Percentiles rank a stretch among this genome's conserved stretches.
These are phyloP conservation scores for Fusarium liriodendri DNA, from an alignment of 2,329 filamentous ascomycete species.

Conservation along the genomic window DNA sequence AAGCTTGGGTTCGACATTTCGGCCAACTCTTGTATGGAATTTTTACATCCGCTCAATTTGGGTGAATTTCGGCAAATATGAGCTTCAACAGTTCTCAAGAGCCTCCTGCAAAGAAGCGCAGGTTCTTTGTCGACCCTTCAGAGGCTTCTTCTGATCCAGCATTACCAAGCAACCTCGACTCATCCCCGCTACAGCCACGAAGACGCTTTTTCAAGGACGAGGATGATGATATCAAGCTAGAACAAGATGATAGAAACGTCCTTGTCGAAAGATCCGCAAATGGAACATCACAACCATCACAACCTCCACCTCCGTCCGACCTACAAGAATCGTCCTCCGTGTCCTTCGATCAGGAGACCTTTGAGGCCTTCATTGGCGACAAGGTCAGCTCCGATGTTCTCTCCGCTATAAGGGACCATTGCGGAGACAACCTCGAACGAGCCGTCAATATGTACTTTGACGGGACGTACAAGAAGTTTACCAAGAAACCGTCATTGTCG, in stretches of 20 bases:
- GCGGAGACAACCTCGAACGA: conserved; percentile 68
- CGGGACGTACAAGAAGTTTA: conserved; percentile 70
- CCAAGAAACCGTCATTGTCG: conserved; percentile 44
- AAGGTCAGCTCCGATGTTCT: conserved; percentile 63
- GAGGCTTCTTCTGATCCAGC: conserved; percentile 45
- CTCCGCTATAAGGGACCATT: conserved; percentile 62
- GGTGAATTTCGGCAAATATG: conserved; percentile 48
- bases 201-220: conserved; percentile 44
- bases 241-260: conserved; percentile 25
- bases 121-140: conserved; percentile 51
- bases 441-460: conserved; percentile 79
- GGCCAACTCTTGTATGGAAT: neutral
- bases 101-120: conserved; percentile 59
- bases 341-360: conserved; percentile 66
- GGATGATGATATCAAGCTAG: conserved; percentile 35
- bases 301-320: conserved; percentile 12
- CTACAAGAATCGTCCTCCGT: conserved; percentile 44
- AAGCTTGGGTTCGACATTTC: neutral
- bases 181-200: conserved; percentile 38
- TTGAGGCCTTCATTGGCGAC: conserved; percentile 70
- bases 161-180: conserved; percentile 36
- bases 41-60: neutral
- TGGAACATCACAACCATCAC: conserved; percentile 12
- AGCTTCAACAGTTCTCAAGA: conserved; percentile 52
- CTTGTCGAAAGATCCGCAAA: conserved; percentile 30